Conservation (phyloP, 2,329 filamentous ascomycete genomes). For the Penicillium sp. region DNA sequence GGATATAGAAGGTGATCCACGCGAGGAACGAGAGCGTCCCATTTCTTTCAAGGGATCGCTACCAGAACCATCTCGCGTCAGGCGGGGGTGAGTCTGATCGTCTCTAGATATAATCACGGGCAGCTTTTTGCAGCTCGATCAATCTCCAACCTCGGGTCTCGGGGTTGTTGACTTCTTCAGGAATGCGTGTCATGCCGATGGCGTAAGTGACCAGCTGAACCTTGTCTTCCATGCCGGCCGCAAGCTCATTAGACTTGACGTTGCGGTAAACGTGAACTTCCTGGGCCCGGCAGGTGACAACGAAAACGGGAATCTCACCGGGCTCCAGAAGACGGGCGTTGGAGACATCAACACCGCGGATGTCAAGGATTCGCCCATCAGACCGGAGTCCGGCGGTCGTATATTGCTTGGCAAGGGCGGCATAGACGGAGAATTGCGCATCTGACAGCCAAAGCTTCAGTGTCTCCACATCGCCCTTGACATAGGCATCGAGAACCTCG, state of each 20-base stretch:
- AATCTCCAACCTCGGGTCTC: conserved; percentile 95
- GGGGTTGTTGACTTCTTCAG: conserved; percentile 93
- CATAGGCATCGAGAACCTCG: conserved; percentile 94
- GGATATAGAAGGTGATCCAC: conserved; percentile 11
- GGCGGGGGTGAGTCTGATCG: neutral
- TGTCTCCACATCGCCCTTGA: conserved; percentile 88
- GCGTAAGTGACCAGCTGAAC: conserved; percentile 98
- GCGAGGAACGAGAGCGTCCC: neutral
- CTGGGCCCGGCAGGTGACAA: conserved; percentile 92
- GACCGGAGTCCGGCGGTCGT: conserved; percentile 88
- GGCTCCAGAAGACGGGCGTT: conserved; percentile 44
- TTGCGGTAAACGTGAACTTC: conserved; percentile 97
- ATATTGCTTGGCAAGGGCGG: conserved; percentile 94
- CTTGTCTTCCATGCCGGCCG: conserved; percentile 97
- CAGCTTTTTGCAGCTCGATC: conserved; percentile 98
- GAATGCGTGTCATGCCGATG: conserved; percentile 87
- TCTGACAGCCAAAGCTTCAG: conserved; percentile 94
- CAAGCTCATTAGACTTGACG: conserved; percentile 79
- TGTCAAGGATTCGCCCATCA: conserved; percentile 91
- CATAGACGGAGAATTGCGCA: conserved; percentile 93
- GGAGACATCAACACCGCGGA: conserved; percentile 76
- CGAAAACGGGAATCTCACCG: conserved; percentile 71
- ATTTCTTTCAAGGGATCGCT: too few relatives aligned
- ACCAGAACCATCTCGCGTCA: neutral
- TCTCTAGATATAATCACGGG: conserved; percentile 72